These are phyloP conservation scores for Theileria parva DNA, from an alignment of 169 alveolate species.

Conservation along the genomic window DNA sequence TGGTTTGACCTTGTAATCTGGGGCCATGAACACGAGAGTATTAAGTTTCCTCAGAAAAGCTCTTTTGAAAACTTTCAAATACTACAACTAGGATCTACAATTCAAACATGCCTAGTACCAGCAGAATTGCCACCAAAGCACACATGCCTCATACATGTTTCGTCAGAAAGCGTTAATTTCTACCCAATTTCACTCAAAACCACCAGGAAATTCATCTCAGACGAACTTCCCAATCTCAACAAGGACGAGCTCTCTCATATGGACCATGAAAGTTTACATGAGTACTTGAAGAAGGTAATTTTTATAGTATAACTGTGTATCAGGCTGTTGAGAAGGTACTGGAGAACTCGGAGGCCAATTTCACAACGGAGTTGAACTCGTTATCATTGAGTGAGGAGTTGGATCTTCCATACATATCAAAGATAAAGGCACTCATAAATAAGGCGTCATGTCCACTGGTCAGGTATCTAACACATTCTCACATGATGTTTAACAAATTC, in stretches of 20 bases:
- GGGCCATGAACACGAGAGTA: conserved; percentile 95
- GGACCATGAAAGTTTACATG: neutral
- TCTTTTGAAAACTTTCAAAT: conserved; percentile 82
- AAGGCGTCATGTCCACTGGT: conserved; percentile 39
- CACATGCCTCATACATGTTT: conserved; percentile 85
- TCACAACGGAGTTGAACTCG: conserved; percentile 11
- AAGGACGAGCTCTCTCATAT: neutral
- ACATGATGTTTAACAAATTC: no score
- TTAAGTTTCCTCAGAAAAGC: conserved; percentile 79
- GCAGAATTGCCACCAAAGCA: conserved; percentile 91
- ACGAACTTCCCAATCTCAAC: conserved; percentile 35
- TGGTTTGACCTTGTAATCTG: conserved; percentile 64
- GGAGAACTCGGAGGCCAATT: conserved; percentile 11
- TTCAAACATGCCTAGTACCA: conserved; percentile 90
- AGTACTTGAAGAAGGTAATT: neutral
- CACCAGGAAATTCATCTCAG: conserved; percentile 83
- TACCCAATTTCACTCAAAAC: conserved; percentile 85
- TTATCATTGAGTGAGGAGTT: conserved; percentile 25
- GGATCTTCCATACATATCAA: conserved; percentile 18
- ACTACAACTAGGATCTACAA: conserved; percentile 90
- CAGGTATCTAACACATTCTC: neutral
- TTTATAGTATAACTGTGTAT: neutral
- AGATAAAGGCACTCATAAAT: conserved; percentile 38
- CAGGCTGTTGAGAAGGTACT: conserved; percentile 10
- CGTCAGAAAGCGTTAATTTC: conserved; percentile 78